Conservation (phyloP, 106 monocot species). For the Allium fistulosum region DNA sequence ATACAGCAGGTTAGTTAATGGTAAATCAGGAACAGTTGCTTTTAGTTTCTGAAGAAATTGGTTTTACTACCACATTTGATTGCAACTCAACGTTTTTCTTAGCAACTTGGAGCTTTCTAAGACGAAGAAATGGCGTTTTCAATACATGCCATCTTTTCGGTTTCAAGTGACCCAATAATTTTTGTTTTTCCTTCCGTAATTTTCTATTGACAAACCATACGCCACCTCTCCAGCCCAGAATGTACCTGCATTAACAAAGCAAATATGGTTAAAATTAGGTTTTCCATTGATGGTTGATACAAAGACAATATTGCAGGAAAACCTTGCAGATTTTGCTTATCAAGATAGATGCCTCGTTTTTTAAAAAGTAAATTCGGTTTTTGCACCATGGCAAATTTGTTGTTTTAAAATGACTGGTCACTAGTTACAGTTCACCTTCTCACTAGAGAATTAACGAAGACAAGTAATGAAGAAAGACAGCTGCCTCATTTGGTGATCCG, state of each 20-base stretch:
- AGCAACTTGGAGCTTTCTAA: constrained; percentile 13
- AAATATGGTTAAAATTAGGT: neutral
- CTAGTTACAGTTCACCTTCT: too few relatives aligned
- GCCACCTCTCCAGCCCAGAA: constrained; percentile 87
- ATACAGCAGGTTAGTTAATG: too few relatives aligned
- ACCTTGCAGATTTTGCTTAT: neutral
- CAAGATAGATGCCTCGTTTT: neutral
- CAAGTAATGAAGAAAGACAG: too few relatives aligned
- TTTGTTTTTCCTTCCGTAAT: constrained; percentile 20
- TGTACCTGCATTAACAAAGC: constrained; percentile 44
- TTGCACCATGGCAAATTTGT: too few relatives aligned
- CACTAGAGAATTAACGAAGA: too few relatives aligned
- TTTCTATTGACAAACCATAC: constrained; percentile 65
- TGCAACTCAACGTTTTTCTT: constrained; percentile 13
- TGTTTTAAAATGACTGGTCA: too few relatives aligned
- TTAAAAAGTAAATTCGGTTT: neutral
- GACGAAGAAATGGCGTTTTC: constrained; percentile 28
- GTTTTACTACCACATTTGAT: neutral
- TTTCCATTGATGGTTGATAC: neutral
- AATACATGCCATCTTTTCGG: constrained; percentile 54
- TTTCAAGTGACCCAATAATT: constrained; percentile 54
- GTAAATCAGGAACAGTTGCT: too few relatives aligned
- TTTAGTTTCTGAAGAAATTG: too few relatives aligned
- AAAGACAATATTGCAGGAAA: neutral
- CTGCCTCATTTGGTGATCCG: too few relatives aligned